These are phyloP conservation scores for Emergomyces africanus DNA, from an alignment of 2,329 filamentous ascomycete species.

Conservation along the genomic window DNA sequence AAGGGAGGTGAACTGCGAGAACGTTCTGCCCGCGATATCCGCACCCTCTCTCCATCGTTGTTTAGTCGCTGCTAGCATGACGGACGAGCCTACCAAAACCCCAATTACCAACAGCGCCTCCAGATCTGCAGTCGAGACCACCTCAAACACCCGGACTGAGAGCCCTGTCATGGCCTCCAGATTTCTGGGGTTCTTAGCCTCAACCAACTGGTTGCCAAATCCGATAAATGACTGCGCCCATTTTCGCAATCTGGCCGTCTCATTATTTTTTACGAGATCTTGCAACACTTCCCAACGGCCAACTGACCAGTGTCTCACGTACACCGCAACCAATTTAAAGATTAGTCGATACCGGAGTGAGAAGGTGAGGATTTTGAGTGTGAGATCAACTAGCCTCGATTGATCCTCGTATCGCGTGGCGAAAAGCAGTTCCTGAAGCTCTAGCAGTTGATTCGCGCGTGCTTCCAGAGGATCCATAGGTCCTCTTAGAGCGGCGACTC, in stretches of 20 bases:
- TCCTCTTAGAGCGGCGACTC: slow-evolving; percentile 11
- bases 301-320: slow-evolving; percentile 12
- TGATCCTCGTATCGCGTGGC: slow-evolving; percentile 8
- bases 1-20: slow-evolving; percentile 11
- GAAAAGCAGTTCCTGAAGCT: slow-evolving; percentile 12
- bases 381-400: slow-evolving; percentile 9
- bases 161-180: slow-evolving; percentile 12
- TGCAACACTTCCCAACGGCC: slow-evolving; percentile 16
- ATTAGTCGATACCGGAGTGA: slow-evolving; percentile 10
- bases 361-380: slow-evolving; percentile 9
- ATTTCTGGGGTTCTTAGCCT: slow-evolving; percentile 9
- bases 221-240: slow-evolving; percentile 11
- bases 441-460: slow-evolving; percentile 13
- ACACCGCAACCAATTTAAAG: slow-evolving; percentile 11
- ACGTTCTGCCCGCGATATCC: slow-evolving; percentile 10
- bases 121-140: slow-evolving; percentile 10
- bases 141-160: slow-evolving; percentile 9
- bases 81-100: slow-evolving; percentile 7
- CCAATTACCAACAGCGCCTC: slow-evolving; percentile 6
- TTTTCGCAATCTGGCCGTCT: slow-evolving; percentile 12
- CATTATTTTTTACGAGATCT: slow-evolving; percentile 13
- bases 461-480: slow-evolving; percentile 12
- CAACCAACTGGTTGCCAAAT: slow-evolving; percentile 10
- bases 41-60: slow-evolving; percentile 14
- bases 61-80: slow-evolving; percentile 10